phyloP scores from a whole-genome alignment of 176 grass and related monocot species.

The Bromus sterilis region DNA sequence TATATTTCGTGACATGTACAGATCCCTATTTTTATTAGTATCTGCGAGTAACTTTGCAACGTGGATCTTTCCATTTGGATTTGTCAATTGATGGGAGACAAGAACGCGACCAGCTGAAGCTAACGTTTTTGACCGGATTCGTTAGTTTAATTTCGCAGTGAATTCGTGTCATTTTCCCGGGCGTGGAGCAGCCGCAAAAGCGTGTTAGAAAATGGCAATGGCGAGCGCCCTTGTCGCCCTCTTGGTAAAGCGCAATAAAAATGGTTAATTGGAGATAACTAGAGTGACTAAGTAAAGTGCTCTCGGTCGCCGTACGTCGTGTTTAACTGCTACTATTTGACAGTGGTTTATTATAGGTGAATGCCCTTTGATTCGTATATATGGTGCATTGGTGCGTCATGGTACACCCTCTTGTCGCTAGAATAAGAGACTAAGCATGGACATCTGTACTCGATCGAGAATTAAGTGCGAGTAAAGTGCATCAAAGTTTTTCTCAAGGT shows the following conservation, averaged over 20 bases:
- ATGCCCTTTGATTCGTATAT: not conserved
- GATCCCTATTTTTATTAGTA: not conserved
- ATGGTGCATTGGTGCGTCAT: not conserved
- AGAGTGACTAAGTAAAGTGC: not conserved
- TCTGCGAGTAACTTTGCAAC: not conserved
- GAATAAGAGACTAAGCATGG: not conserved
- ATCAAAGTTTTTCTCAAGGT: not conserved
- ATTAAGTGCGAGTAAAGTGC: not conserved
- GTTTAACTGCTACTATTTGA: not conserved
- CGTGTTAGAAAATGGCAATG: not conserved
- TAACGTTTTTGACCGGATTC: not conserved
- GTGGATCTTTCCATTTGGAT: not conserved
- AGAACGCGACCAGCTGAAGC: not conserved
- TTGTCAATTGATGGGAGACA: conserved; percentile 30
- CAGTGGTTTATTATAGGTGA: not conserved
- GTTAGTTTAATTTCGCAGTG: not conserved
- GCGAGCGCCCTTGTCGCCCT: not conserved
- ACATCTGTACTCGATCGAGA: not conserved
- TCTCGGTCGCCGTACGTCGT: not conserved
- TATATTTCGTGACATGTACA: not conserved
- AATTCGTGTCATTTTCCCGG: not conserved
- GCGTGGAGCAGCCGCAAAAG: not conserved
- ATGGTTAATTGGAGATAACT: not conserved
- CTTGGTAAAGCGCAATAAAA: not conserved
- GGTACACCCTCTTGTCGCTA: not conserved